phyloP scores from a whole-genome alignment of 768 basidiomycete species.

The Boletus bicolor region DNA sequence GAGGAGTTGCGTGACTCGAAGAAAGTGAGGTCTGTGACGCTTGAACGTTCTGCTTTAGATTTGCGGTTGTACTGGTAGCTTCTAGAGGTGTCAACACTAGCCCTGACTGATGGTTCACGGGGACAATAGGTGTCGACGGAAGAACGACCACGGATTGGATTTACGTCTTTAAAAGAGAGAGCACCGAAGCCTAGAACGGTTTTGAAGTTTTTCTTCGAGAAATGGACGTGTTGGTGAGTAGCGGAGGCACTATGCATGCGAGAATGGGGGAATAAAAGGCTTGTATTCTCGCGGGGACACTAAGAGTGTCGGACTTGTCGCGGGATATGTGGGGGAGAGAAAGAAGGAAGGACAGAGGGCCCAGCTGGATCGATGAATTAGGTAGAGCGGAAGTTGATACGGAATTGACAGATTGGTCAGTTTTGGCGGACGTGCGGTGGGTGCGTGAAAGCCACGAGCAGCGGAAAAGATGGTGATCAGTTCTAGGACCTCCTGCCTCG shows the following conservation, averaged over 20 bases:
- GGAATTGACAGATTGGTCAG: conserved; percentile 28
- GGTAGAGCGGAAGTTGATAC: conserved; percentile 27
- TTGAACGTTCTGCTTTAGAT: conserved; percentile 35
- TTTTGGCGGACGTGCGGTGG: conserved; percentile 32
- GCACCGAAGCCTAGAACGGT: conserved; percentile 45
- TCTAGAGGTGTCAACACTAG: conserved; percentile 44
- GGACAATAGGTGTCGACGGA: conserved; percentile 28
- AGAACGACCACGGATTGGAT: conserved; percentile 29
- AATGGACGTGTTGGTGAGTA: conserved; percentile 33
- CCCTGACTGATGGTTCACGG: conserved; percentile 34
- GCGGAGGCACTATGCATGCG: conserved; percentile 45
- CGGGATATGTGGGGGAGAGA: conserved; percentile 25
- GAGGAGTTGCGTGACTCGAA: conserved; percentile 36
- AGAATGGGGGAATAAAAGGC: conserved; percentile 19
- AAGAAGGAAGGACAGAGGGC: conserved; percentile 27
- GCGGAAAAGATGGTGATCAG: conserved; percentile 29
- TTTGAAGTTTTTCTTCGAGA: conserved; percentile 46
- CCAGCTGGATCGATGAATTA: conserved; percentile 29
- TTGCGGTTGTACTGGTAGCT: conserved; percentile 36
- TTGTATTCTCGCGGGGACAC: conserved; percentile 28
- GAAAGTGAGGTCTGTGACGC: conserved; percentile 41
- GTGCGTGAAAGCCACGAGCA: conserved; percentile 37
- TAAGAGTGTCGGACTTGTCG: conserved; percentile 25
- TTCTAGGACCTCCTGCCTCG: conserved; percentile 24
- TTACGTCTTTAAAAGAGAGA: conserved; percentile 36